Evolutionary conservation across 768 basidiomycete genomes (phyloP).

Genomic region (Boletus sp.): DNA sequence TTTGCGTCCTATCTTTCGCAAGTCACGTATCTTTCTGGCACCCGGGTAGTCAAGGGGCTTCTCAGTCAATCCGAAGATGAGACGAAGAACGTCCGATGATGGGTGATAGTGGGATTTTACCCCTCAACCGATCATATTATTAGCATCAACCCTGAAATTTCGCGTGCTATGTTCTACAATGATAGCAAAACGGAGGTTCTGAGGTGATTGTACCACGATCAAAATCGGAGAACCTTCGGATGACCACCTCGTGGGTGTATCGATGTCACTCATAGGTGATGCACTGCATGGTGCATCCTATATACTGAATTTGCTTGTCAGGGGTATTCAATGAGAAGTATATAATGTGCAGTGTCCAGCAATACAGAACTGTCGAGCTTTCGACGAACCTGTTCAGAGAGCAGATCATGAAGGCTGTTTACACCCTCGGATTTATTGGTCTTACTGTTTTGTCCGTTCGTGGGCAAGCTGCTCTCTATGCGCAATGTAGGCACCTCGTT

Average conservation of each 20-base stretch:
- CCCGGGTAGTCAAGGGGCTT: too few relatives aligned
- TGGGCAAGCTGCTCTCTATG: slow-evolving; percentile 11
- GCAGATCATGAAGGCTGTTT: neutral
- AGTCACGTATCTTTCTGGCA: too few relatives aligned
- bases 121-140: too few relatives aligned
- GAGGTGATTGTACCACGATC: too few relatives aligned
- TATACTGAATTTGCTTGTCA: neutral
- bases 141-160: too few relatives aligned
- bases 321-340: neutral
- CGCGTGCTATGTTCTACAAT: too few relatives aligned
- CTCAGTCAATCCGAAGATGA: too few relatives aligned
- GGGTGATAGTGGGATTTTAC: too few relatives aligned
- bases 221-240: neutral
- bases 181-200: too few relatives aligned
- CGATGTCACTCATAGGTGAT: too few relatives aligned
- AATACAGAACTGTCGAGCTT: neutral
- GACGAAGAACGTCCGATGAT: too few relatives aligned
- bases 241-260: neutral
- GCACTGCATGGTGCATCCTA: neutral
- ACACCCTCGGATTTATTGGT: neutral
- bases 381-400: neutral
- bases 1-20: too few relatives aligned
- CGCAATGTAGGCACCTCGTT: slow-evolving; percentile 5
- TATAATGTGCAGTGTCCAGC: neutral
- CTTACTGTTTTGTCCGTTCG: slow-evolving; percentile 3